phyloP scores from a whole-genome alignment of 73 alveolate genomes.

The Symbiodinium pilosum region DNA sequence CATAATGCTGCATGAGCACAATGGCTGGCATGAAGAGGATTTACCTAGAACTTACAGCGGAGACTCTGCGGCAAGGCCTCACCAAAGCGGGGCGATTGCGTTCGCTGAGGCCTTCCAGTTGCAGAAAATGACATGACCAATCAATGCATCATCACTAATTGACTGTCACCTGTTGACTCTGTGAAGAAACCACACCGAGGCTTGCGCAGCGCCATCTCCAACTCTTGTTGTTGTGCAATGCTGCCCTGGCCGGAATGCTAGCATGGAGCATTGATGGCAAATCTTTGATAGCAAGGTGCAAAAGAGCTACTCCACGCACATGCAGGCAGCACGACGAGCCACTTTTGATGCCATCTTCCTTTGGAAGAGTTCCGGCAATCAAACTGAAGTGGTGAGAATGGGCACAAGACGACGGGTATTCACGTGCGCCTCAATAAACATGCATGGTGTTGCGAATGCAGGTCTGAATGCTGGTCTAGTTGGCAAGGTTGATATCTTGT shows the following conservation, averaged over 20 bases:
- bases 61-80: too few species aligned
- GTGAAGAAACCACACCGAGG: neutral
- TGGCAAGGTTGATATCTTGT: neutral
- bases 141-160: too few species aligned
- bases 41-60: too few species aligned
- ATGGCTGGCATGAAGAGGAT: too few species aligned
- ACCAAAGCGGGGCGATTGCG: neutral
- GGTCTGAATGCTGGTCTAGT: neutral
- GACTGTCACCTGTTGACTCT: too few species aligned
- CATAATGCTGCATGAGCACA: too few species aligned
- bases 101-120: neutral
- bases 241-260: neutral
- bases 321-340: too few species aligned
- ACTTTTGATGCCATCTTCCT: neutral
- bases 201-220: neutral
- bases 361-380: neutral
- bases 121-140: too few species aligned
- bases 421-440: neutral
- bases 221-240: neutral
- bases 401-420: constrained; percentile 16
- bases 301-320: too few species aligned
- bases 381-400: neutral
- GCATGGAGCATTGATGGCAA: too few species aligned
- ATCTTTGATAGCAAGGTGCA: too few species aligned
- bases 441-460: neutral